Evolutionary conservation across 305 asterid species (phyloP).

Genomic region (Rubia balearica): DNA sequence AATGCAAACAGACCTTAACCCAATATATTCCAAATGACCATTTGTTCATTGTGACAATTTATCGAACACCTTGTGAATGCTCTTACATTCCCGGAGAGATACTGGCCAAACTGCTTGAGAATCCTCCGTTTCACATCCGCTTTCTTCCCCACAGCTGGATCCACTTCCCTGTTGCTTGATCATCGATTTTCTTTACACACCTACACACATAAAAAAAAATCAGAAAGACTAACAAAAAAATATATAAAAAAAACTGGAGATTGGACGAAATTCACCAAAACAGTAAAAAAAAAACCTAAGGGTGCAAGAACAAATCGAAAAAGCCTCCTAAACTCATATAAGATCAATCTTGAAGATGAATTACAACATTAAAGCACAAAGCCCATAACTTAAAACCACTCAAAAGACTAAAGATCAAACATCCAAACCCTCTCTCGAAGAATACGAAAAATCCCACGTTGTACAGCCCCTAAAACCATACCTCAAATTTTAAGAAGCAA

Average conservation of each 20-base stretch:
- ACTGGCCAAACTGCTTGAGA: conserved; percentile 33
- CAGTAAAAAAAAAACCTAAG: too few species aligned
- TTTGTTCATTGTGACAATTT: too few species aligned
- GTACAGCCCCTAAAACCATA: conserved; percentile 12
- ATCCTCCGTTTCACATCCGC: conserved; percentile 88
- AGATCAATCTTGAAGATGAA: background rate
- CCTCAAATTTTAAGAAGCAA: conserved; percentile 20
- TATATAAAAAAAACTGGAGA: background rate
- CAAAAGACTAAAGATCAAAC: background rate
- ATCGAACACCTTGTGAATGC: too few species aligned
- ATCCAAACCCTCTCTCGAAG: background rate
- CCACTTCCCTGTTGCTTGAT: conserved; percentile 58
- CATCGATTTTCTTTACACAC: conserved; percentile 56
- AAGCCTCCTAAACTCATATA: background rate
- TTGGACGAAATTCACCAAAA: too few species aligned
- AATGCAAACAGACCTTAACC: too few species aligned
- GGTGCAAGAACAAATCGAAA: background rate
- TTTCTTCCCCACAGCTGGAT: conserved; percentile 59
- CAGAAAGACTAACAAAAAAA: background rate
- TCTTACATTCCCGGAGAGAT: too few species aligned
- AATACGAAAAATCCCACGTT: conserved; percentile 4
- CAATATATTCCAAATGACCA: too few species aligned
- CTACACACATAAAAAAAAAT: background rate
- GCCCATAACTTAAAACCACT: conserved; percentile 5
- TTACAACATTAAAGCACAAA: background rate